A percentile compares a stretch with the other conserved stretches of the same genome.
Conservation (phyloP, 2,329 filamentous ascomycete species). For the Teratosphaeria gauchensis region DNA sequence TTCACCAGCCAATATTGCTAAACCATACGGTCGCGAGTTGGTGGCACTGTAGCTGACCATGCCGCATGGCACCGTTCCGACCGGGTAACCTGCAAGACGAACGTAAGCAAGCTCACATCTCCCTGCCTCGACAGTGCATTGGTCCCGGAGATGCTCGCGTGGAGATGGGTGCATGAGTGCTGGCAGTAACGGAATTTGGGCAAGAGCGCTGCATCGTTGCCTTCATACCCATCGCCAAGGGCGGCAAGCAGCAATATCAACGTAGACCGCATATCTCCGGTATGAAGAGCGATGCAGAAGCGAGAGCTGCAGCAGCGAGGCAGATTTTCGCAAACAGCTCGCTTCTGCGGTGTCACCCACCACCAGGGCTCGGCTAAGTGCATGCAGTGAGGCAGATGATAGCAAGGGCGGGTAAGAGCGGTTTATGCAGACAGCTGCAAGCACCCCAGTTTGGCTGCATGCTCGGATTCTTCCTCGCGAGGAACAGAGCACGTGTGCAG, state of each 20-base stretch:
- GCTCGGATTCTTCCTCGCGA: not conserved
- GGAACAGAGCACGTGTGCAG: not conserved
- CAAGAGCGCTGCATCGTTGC: not conserved
- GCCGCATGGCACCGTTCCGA: constrained; percentile 1
- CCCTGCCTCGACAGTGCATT: not conserved
- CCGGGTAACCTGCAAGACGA: constrained; percentile 3
- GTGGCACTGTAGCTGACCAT: constrained; percentile 4
- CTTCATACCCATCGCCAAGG: not conserved
- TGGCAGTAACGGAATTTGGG: not conserved
- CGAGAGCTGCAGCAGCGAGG: not conserved
- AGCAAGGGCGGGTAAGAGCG: not conserved
- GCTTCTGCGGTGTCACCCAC: not conserved
- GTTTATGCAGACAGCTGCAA: not conserved
- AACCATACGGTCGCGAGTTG: constrained; percentile 4
- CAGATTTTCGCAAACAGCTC: not conserved
- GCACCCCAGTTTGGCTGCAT: not conserved
- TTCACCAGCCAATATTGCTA: not conserved
- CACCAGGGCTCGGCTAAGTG: not conserved
- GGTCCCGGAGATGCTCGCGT: not conserved
- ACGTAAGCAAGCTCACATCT: not conserved
- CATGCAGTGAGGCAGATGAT: not conserved
- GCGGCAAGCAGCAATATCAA: not conserved
- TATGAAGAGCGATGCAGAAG: not conserved
- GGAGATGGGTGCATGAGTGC: not conserved
- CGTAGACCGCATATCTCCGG: not conserved